Evolutionary conservation across 2,329 filamentous ascomycete genomes (phyloP).

Genomic region (Aphanocladium album): DNA sequence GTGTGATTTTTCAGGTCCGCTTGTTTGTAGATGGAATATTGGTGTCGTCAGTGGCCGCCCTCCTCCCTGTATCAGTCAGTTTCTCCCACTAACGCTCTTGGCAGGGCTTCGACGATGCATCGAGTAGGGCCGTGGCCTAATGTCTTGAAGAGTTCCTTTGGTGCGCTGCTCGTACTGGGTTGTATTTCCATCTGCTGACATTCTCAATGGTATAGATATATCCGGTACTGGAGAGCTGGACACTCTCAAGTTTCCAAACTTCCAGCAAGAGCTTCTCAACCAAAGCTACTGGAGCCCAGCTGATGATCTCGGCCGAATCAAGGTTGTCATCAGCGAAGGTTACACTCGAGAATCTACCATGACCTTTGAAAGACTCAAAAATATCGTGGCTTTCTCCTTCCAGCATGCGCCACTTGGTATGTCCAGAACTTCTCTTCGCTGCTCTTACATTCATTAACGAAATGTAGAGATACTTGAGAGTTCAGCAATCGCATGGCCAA

Average conservation of each 20-base stretch:
- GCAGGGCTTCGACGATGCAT: conserved; percentile 51
- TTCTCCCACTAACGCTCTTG: neutral
- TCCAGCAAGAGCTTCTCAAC: conserved; percentile 63
- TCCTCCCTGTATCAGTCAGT: neutral
- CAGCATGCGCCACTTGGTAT: conserved; percentile 76
- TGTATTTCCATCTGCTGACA: neutral
- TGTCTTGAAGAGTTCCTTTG: conserved; percentile 41
- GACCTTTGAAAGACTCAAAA: conserved; percentile 63
- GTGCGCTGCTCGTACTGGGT: conserved; percentile 22
- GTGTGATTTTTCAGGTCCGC: conserved; percentile 58
- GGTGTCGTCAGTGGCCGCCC: conserved; percentile 47
- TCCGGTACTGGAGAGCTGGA: conserved; percentile 55
- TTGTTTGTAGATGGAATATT: conserved; percentile 64
- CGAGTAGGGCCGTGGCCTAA: conserved; percentile 47
- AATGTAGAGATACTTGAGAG: conserved; percentile 61
- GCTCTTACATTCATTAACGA: neutral
- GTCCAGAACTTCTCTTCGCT: conserved; percentile 19
- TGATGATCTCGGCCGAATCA: conserved; percentile 70
- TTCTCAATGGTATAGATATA: conserved; percentile 31
- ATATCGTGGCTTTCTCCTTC: conserved; percentile 74
- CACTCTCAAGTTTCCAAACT: conserved; percentile 65
- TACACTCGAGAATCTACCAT: conserved; percentile 51
- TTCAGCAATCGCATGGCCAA: conserved; percentile 76
- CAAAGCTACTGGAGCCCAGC: conserved; percentile 67
- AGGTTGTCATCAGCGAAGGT: conserved; percentile 69